phyloP scores from a whole-genome alignment of 2,329 filamentous ascomycete genomes.

The Alternaria atra region DNA sequence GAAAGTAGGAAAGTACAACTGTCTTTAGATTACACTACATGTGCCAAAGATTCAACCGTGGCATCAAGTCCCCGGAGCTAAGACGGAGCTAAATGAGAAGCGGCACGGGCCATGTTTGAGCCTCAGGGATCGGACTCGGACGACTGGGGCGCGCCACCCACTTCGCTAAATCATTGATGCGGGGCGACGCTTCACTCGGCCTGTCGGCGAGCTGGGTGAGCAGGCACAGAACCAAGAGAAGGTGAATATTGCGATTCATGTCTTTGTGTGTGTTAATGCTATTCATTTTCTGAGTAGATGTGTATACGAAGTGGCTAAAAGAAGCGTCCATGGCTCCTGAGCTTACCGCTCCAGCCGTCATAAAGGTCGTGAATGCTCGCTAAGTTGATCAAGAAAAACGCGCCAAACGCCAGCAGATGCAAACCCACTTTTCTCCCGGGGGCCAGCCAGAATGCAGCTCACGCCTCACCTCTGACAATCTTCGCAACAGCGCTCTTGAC shows the following conservation, averaged over 20 bases:
- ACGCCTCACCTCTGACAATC: conserved; percentile 37
- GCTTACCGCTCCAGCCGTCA: conserved; percentile 7
- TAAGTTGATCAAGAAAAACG: conserved; percentile 3
- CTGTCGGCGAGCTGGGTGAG: background rate
- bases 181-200: conserved; percentile 4
- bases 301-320: background rate
- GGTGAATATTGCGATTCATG: background rate
- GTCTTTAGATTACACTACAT: conserved; percentile 10
- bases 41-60: conserved; percentile 36
- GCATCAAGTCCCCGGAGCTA: conserved; percentile 42
- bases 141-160: conserved; percentile 10
- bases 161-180: conserved; percentile 1
- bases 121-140: conserved; percentile 24
- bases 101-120: conserved; percentile 19
- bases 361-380: conserved; percentile 6
- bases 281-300: background rate
- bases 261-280: background rate
- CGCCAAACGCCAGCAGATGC: conserved; percentile 11
- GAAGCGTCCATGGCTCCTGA: background rate
- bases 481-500: conserved; percentile 35
- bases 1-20: conserved; percentile 14
- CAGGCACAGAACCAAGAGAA: background rate
- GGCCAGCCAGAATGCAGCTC: conserved; percentile 8
- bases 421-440: background rate
- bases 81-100: conserved; percentile 33